Conservation (phyloP, 257 asterid genomes). For the Petunia secreta region DNA sequence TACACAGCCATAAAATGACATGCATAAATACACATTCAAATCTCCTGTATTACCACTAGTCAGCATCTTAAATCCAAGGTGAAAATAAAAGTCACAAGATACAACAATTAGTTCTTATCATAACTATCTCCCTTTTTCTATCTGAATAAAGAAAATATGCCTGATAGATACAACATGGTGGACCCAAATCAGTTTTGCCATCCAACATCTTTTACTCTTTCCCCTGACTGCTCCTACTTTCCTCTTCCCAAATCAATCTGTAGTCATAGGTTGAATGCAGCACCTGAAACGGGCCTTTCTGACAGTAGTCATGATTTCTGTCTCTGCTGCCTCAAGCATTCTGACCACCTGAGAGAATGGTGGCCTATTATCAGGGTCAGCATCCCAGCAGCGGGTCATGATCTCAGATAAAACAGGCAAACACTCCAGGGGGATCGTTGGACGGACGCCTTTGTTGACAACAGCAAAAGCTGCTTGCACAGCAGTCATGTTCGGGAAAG, state of each 20-base stretch:
- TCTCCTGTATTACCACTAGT: slow-evolving; percentile 57
- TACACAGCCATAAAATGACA: slow-evolving; percentile 26
- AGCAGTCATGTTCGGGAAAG: slow-evolving; percentile 94
- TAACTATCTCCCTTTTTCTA: slow-evolving; percentile 48
- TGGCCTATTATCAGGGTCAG: slow-evolving; percentile 81
- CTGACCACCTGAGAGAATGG: slow-evolving; percentile 74
- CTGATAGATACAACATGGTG: slow-evolving; percentile 54
- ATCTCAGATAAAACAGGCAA: slow-evolving; percentile 77
- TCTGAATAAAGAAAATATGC: slow-evolving; percentile 55
- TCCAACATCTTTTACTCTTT: slow-evolving; percentile 25
- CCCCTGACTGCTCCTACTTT: slow-evolving; percentile 33
- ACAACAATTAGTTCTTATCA: slow-evolving; percentile 43
- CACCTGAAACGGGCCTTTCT: slow-evolving; percentile 98
- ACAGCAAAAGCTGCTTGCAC: slow-evolving; percentile 98
- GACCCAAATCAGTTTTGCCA: slow-evolving; percentile 35
- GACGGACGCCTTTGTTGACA: slow-evolving; percentile 93
- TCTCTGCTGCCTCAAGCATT: slow-evolving; percentile 92
- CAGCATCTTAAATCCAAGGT: slow-evolving; percentile 44
- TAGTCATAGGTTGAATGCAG: slow-evolving; percentile 84
- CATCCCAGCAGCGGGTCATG: slow-evolving; percentile 95
- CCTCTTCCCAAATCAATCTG: slow-evolving; percentile 47
- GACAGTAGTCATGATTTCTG: slow-evolving; percentile 76
- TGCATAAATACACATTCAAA: slow-evolving; percentile 43
- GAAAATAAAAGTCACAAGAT: slow-evolving; percentile 41
- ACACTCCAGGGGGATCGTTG: slow-evolving; percentile 74